phyloP scores from a whole-genome alignment of 1,139 yeast species.

The Candida pseudoviswanathii region DNA sequence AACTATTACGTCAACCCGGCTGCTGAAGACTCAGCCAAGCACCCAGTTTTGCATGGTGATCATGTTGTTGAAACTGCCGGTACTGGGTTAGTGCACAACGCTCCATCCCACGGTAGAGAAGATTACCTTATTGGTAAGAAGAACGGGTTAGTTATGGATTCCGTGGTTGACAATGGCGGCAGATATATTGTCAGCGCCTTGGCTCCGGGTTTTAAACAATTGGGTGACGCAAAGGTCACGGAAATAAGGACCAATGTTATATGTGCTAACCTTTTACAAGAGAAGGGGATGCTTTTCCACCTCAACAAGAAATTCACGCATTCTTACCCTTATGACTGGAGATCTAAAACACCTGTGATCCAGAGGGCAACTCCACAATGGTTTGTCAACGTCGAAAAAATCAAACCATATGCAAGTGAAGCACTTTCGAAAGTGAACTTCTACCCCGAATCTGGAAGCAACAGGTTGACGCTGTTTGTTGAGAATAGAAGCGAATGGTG shows the following conservation, averaged over 20 bases:
- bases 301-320: constrained; percentile 60
- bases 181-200: constrained; percentile 53
- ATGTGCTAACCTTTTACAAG: constrained; percentile 41
- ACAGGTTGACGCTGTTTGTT: constrained; percentile 72
- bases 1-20: constrained; percentile 61
- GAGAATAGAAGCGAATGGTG: constrained; percentile 93
- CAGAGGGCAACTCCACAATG: constrained; percentile 96
- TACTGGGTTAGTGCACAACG: constrained; percentile 94
- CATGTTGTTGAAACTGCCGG: constrained; percentile 86
- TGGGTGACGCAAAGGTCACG: constrained; percentile 64
- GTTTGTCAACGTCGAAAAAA: constrained; percentile 84
- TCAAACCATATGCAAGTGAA: constrained; percentile 61
- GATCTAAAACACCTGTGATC: constrained; percentile 92
- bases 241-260: constrained; percentile 52
- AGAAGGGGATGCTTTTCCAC: constrained; percentile 49
- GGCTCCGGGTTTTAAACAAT: constrained; percentile 39
- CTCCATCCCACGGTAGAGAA: constrained; percentile 97
- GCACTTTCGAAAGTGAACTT: constrained; percentile 68
- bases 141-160: constrained; percentile 58
- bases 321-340: constrained; percentile 96
- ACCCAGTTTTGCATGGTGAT: constrained; percentile 73
- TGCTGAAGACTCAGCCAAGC: constrained; percentile 30
- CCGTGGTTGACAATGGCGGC: constrained; percentile 82
- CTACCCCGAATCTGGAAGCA: constrained; percentile 70
- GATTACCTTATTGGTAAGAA: constrained; percentile 75